Percentiles rank a stretch among this genome's conserved stretches.
These are phyloP conservation scores for Paramecium bursaria DNA, from an alignment of 73 alveolate species.

Conservation along the genomic window DNA sequence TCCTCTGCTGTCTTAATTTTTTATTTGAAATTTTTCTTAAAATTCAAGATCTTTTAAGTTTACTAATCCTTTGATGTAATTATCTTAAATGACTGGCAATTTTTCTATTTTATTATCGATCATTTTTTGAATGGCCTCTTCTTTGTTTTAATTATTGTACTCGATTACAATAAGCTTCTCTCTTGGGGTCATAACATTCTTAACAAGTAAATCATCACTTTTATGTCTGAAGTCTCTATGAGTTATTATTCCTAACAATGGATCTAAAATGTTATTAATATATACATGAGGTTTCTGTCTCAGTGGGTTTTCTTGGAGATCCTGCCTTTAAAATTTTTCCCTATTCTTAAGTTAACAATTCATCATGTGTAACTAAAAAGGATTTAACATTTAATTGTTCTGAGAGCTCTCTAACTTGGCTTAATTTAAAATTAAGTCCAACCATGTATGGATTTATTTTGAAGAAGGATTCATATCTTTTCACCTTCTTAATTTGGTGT, in stretches of 20 bases:
- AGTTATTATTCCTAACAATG: conserved; percentile 49
- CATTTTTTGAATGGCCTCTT: conserved; percentile 62
- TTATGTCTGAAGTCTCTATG: conserved; percentile 58
- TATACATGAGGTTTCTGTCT: not conserved
- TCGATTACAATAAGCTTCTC: conserved; percentile 11
- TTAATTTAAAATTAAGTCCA: conserved; percentile 5
- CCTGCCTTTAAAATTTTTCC: conserved; percentile 6
- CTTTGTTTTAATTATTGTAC: not conserved
- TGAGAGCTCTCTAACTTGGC: not conserved
- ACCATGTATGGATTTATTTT: conserved; percentile 43
- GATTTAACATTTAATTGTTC: conserved; percentile 55
- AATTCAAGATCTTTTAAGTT: conserved; percentile 60
- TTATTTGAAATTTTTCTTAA: not conserved
- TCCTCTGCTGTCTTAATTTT: conserved; percentile 44
- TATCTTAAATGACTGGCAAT: conserved; percentile 54
- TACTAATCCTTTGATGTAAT: conserved; percentile 55
- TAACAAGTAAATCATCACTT: not conserved
- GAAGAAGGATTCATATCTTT: conserved; percentile 61
- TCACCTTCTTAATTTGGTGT: conserved; percentile 61
- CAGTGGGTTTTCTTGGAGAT: conserved; percentile 6
- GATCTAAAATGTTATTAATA: not conserved
- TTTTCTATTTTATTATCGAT: conserved; percentile 50
- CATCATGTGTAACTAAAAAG: conserved; percentile 64
- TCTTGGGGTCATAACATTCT: conserved; percentile 59
- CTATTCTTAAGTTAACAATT: not conserved